Percentiles rank a stretch among this genome's conserved stretches.
Evolutionary conservation across 805 yeast species (phyloP).

Genomic region (Wickerhamia fluorescens): DNA sequence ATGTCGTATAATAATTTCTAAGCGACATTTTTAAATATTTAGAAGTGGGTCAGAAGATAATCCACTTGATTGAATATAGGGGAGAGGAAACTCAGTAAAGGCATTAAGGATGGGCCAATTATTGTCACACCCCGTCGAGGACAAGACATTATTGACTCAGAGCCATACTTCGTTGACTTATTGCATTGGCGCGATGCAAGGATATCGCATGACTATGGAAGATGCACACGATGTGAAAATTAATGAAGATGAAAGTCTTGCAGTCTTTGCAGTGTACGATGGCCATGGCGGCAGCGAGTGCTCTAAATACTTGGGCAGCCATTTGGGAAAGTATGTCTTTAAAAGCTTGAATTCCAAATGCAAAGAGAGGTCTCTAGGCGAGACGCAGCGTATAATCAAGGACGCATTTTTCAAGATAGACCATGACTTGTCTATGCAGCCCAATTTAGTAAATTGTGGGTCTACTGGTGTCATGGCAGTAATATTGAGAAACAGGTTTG

Average conservation of each 20-base stretch:
- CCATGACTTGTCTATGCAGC: constrained; percentile 16
- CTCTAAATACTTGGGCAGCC: constrained; percentile 45
- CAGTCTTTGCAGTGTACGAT: constrained; percentile 68
- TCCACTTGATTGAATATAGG: no score
- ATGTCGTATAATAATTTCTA: no score
- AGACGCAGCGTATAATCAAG: constrained; percentile 11
- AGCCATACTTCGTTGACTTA: constrained; percentile 43
- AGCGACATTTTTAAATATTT: no score
- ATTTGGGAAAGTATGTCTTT: constrained; percentile 33
- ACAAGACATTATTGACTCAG: constrained; percentile 48
- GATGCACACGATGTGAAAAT: constrained; percentile 59
- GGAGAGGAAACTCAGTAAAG: no score
- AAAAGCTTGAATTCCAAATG: constrained; percentile 12
- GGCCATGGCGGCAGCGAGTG: constrained; percentile 75
- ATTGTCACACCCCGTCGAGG: constrained; percentile 68
- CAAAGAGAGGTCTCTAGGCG: background rate
- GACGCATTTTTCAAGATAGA: constrained; percentile 34
- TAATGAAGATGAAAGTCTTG: constrained; percentile 33
- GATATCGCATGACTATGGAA: constrained; percentile 68
- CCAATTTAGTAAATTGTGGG: constrained; percentile 31
- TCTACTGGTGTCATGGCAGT: constrained; percentile 33
- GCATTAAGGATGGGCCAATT: constrained; percentile 84
- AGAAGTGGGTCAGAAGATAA: no score
- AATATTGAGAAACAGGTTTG: constrained; percentile 23
- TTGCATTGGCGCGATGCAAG: constrained; percentile 71